These are phyloP conservation scores for Sisymbrium altissimum DNA, from an alignment of 345 rosid genomes.

Conservation along the genomic window DNA sequence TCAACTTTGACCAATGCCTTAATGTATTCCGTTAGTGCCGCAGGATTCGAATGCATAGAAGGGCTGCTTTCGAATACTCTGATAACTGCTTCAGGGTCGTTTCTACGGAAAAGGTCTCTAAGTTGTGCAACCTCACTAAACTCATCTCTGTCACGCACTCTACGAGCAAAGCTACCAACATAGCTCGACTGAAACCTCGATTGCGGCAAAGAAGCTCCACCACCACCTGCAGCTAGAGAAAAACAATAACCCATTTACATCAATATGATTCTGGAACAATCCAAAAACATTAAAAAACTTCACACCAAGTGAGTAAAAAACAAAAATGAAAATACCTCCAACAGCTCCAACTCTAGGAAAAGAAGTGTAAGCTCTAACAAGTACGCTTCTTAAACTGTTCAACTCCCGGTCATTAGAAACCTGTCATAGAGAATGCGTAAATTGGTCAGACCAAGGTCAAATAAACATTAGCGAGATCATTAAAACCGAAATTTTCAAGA, in stretches of 20 bases:
- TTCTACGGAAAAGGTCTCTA: constrained; percentile 67
- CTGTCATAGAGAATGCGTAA: constrained; percentile 30
- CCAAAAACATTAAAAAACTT: neutral
- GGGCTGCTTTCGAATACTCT: constrained; percentile 77
- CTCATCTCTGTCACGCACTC: constrained; percentile 70
- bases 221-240: constrained; percentile 7
- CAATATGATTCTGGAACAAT: neutral
- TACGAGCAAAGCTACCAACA: constrained; percentile 72
- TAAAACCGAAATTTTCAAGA: neutral
- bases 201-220: constrained; percentile 27
- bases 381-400: constrained; percentile 39
- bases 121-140: constrained; percentile 65
- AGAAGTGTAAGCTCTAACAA: constrained; percentile 43
- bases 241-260: neutral
- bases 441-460: neutral
- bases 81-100: constrained; percentile 89
- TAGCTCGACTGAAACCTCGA: constrained; percentile 65
- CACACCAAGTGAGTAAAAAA: neutral
- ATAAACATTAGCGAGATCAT: neutral
- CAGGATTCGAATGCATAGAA: constrained; percentile 56
- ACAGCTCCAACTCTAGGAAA: constrained; percentile 37
- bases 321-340: constrained; percentile 36
- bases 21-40: constrained; percentile 77
- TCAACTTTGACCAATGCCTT: constrained; percentile 90
- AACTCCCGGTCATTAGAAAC: constrained; percentile 51